A percentile compares a stretch with the other conserved stretches of the same genome.
These are phyloP conservation scores for Crassisporium funariophilum DNA, from an alignment of 768 basidiomycete genomes.

Conservation along the genomic window DNA sequence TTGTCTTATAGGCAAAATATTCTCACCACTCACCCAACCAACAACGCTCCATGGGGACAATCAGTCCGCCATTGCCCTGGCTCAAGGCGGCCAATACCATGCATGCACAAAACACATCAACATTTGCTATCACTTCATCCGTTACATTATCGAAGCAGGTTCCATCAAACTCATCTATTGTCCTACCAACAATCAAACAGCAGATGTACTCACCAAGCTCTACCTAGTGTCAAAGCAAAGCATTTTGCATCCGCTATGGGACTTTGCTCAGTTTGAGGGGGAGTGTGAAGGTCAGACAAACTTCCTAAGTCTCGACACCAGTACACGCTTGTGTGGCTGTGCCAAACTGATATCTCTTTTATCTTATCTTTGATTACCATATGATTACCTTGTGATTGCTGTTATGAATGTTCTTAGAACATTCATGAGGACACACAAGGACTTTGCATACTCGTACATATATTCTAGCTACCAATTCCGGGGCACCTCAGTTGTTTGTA, in stretches of 20 bases:
- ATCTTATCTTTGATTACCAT: too few relatives aligned
- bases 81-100: constrained; percentile 24
- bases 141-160: not conserved
- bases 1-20: constrained; percentile 15
- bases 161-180: not conserved
- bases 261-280: constrained; percentile 15
- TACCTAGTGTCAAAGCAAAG: constrained; percentile 12
- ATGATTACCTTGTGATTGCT: too few relatives aligned
- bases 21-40: constrained; percentile 1
- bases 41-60: constrained; percentile 18
- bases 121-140: not conserved
- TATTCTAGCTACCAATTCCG: too few relatives aligned
- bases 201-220: constrained; percentile 17
- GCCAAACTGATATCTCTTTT: too few relatives aligned
- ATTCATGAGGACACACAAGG: too few relatives aligned
- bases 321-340: too few relatives aligned
- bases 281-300: constrained; percentile 1
- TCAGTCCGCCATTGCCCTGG: constrained; percentile 19
- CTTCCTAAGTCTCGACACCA: too few relatives aligned
- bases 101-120: constrained; percentile 8
- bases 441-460: too few relatives aligned
- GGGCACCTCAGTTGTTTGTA: too few relatives aligned
- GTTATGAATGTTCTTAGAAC: too few relatives aligned
- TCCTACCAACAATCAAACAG: constrained; percentile 4
- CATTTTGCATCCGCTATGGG: constrained; percentile 15